phyloP scores from a whole-genome alignment of 2,329 filamentous ascomycete species.

The Botrytis fragariae region DNA sequence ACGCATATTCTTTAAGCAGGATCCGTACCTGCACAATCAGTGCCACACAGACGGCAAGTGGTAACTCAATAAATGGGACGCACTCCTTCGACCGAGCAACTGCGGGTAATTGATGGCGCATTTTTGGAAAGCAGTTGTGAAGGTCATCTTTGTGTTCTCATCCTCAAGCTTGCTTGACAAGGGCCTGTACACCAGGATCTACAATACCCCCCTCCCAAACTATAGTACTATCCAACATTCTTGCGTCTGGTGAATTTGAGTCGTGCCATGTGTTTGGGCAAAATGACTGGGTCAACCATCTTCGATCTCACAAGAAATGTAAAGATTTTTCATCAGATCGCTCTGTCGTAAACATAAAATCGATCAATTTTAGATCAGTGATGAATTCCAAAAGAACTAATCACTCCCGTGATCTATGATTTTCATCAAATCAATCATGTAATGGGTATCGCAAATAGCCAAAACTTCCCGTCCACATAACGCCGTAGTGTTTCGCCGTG shows the following conservation, averaged over 20 bases:
- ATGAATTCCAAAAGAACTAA: not conserved
- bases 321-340: not conserved
- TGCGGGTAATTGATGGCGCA: not conserved
- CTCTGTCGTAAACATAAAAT: not conserved
- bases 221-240: not conserved
- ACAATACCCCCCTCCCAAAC: not conserved
- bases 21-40: not conserved
- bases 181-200: not conserved
- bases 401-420: not conserved
- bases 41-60: not conserved
- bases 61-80: not conserved
- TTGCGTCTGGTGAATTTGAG: not conserved
- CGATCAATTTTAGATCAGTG: not conserved
- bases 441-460: slow-evolving; percentile 1
- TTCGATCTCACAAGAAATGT: not conserved
- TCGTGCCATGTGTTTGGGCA: not conserved
- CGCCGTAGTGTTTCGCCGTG: not conserved
- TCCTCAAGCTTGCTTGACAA: not conserved
- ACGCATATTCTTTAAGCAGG: not conserved
- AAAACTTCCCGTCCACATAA: not conserved
- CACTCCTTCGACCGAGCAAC: not conserved
- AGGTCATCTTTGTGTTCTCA: not conserved
- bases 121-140: not conserved
- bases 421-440: not conserved
- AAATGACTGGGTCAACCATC: not conserved